Conservation (phyloP, 768 basidiomycete species). For the Russula abietina region DNA sequence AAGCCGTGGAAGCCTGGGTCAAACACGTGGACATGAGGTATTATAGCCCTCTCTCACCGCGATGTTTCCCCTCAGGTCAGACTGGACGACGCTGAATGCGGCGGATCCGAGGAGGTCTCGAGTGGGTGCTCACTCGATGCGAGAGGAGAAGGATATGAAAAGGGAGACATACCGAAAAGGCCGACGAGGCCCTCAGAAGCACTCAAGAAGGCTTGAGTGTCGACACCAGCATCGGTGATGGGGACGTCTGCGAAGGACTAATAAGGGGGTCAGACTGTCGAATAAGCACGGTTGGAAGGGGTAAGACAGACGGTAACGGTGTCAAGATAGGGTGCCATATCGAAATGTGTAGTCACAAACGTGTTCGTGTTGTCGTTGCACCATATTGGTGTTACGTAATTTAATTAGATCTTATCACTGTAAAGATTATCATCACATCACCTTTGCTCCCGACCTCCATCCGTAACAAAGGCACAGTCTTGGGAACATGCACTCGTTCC, state of each 20-base stretch:
- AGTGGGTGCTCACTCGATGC: background rate
- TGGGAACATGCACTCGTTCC: constrained; percentile 70
- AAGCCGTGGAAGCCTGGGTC: background rate
- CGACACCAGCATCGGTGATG: constrained; percentile 78
- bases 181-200: constrained; percentile 84
- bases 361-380: constrained; percentile 13
- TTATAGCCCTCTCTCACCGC: constrained; percentile 43
- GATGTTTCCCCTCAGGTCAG: constrained; percentile 89
- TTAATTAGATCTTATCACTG: constrained; percentile 20
- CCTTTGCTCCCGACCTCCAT: constrained; percentile 60
- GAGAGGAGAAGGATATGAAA: background rate
- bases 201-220: constrained; percentile 83
- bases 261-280: background rate
- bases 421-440: background rate
- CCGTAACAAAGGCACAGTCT: constrained; percentile 66
- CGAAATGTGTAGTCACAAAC: constrained; percentile 4
- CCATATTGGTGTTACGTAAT: constrained; percentile 16
- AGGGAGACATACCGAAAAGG: constrained; percentile 66
- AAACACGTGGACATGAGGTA: constrained; percentile 4
- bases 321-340: constrained; percentile 73
- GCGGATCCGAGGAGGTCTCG: constrained; percentile 80
- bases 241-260: constrained; percentile 94
- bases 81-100: constrained; percentile 78
- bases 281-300: background rate
- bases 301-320: constrained; percentile 50